Percentiles rank a stretch among this genome's conserved stretches.
phyloP scores from a whole-genome alignment of 2,329 filamentous ascomycete species.

The Pseudomassariella vexata region DNA sequence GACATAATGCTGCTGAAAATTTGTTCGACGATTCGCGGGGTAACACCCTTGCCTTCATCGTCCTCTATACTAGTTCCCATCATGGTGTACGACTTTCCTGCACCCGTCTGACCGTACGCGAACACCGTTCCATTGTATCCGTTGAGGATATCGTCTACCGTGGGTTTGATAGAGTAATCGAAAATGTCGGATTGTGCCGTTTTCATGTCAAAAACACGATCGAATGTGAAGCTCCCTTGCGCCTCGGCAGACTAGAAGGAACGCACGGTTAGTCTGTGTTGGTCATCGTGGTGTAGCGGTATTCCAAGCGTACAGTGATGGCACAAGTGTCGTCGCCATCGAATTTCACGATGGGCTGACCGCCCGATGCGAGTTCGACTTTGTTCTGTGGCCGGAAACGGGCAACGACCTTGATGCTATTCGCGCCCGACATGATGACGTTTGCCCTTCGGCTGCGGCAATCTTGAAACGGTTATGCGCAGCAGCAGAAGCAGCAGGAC shows the following conservation, averaged over 20 bases:
- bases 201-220: slow-evolving; percentile 93
- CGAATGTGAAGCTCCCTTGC: slow-evolving; percentile 86
- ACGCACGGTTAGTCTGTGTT: slow-evolving; percentile 6
- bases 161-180: slow-evolving; percentile 93
- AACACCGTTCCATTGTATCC: slow-evolving; percentile 99
- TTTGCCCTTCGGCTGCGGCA: slow-evolving; percentile 6
- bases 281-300: slow-evolving; percentile 18
- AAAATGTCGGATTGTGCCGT: slow-evolving; percentile 91
- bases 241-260: slow-evolving; percentile 69
- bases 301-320: slow-evolving; percentile 75
- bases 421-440: slow-evolving; percentile 50
- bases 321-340: slow-evolving; percentile 82
- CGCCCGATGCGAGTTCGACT: slow-evolving; percentile 82
- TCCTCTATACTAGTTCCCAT: slow-evolving; percentile 95
- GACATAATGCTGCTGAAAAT: slow-evolving; percentile 94
- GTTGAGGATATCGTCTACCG: slow-evolving; percentile 96
- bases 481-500: slow-evolving; percentile 14
- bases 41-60: slow-evolving; percentile 82
- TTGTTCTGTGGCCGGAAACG: slow-evolving; percentile 97
- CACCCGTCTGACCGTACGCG: slow-evolving; percentile 95
- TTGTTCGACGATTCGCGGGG: slow-evolving; percentile 93
- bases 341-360: slow-evolving; percentile 87
- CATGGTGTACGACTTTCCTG: slow-evolving; percentile 99
- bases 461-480: slow-evolving; percentile 18
- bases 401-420: slow-evolving; percentile 84